phyloP scores from a whole-genome alignment of 225 moss, liverwort and hornwort species.

The Physcomitrellopsis africana region DNA sequence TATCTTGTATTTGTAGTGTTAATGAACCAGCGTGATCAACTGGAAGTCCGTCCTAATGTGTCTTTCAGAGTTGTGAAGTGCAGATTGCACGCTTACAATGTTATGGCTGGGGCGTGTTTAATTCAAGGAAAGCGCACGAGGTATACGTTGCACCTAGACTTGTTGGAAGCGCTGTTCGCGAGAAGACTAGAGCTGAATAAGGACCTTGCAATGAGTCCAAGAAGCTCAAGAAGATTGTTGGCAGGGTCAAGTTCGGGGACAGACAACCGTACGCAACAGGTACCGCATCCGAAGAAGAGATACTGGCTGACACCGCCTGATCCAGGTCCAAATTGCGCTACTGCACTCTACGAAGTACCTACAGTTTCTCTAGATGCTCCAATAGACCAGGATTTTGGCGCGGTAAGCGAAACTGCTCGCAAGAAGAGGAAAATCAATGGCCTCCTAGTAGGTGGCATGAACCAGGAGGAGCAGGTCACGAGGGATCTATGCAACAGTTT shows the following conservation, averaged over 20 bases:
- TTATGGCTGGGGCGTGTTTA: not conserved
- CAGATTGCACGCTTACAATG: not conserved
- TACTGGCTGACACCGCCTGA: slow-evolving; percentile 35
- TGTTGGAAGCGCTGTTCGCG: slow-evolving; percentile 11
- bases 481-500: slow-evolving; percentile 46
- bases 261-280: slow-evolving; percentile 18
- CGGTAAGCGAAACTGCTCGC: slow-evolving; percentile 5
- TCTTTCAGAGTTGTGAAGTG: not conserved
- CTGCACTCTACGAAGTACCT: slow-evolving; percentile 7
- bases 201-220: slow-evolving; percentile 40
- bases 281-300: slow-evolving; percentile 38
- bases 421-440: slow-evolving; percentile 34
- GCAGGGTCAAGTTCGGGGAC: slow-evolving; percentile 22
- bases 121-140: slow-evolving; percentile 19
- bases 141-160: not conserved
- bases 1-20: not conserved
- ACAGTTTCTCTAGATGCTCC: not conserved
- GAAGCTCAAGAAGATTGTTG: slow-evolving; percentile 31
- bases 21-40: not conserved
- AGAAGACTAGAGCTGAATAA: slow-evolving; percentile 11
- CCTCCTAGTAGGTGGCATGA: slow-evolving; percentile 13
- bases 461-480: slow-evolving; percentile 35
- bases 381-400: slow-evolving; percentile 20
- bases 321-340: not conserved
- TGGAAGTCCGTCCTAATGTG: not conserved